Conservation (phyloP, 1,139 yeast genomes). For the Pichia cactophila region DNA sequence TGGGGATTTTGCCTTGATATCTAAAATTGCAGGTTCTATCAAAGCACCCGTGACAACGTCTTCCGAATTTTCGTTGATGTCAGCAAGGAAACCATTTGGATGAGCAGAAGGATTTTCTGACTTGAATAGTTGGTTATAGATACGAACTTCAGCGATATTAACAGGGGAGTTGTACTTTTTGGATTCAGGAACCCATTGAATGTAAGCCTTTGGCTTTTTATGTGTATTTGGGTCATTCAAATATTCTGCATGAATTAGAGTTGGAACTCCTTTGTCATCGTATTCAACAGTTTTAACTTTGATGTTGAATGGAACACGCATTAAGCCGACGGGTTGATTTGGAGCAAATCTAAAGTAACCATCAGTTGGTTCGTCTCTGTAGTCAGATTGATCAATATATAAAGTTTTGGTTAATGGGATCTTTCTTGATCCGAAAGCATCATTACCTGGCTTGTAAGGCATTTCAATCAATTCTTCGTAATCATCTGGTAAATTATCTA, state of each 20-base stretch:
- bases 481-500: constrained; percentile 77
- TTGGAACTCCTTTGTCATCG: constrained; percentile 54
- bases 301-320: constrained; percentile 82
- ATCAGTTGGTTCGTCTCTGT: constrained; percentile 56
- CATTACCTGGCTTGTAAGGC: constrained; percentile 85
- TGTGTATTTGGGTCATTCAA: constrained; percentile 53
- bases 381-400: constrained; percentile 83
- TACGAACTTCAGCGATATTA: constrained; percentile 65
- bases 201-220: constrained; percentile 82
- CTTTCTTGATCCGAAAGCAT: constrained; percentile 61
- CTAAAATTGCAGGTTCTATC: constrained; percentile 71
- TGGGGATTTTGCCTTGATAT: constrained; percentile 65
- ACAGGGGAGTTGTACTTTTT: constrained; percentile 55
- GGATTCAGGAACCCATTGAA: constrained; percentile 90
- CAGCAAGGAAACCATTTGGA: constrained; percentile 83
- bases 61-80: constrained; percentile 76
- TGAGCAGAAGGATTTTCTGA: constrained; percentile 86
- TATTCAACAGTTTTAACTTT: constrained; percentile 63
- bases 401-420: constrained; percentile 71
- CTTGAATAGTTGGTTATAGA: constrained; percentile 80
- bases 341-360: constrained; percentile 89
- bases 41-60: constrained; percentile 56
- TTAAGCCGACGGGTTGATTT: constrained; percentile 90
- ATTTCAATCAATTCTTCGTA: constrained; percentile 62
- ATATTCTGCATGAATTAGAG: constrained; percentile 71